Conservation (phyloP, 2,329 filamentous ascomycete species). For the Nectriaceae sp. region DNA sequence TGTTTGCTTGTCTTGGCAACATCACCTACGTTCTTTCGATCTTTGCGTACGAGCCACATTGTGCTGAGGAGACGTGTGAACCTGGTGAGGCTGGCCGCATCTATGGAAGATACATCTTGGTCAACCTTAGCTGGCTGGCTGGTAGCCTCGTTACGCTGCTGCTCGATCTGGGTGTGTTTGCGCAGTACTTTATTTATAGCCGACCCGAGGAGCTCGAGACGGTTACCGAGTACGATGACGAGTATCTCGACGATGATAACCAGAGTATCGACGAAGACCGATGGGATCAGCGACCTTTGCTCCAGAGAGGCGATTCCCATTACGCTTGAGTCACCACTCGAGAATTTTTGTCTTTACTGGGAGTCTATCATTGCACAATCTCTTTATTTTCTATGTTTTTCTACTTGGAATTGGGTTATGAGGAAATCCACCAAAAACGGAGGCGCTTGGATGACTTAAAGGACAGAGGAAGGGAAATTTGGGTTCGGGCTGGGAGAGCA, state of each 20-base stretch:
- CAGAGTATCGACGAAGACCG: constrained; percentile 26
- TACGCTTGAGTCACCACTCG: constrained; percentile 17
- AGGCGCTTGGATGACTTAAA: no score
- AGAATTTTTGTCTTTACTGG: no score
- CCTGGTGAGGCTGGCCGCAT: constrained; percentile 65
- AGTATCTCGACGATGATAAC: constrained; percentile 24
- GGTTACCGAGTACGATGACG: constrained; percentile 31
- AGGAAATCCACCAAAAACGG: no score
- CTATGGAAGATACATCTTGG: constrained; percentile 81
- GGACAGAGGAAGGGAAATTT: background rate
- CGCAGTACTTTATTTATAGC: constrained; percentile 87
- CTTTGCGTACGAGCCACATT: constrained; percentile 82
- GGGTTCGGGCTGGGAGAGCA: background rate
- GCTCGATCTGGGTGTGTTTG: constrained; percentile 83
- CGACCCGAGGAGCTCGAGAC: constrained; percentile 41
- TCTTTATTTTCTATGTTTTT: no score
- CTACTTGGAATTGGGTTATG: no score
- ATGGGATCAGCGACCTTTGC: constrained; percentile 45
- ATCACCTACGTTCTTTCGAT: constrained; percentile 92
- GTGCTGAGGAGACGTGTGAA: constrained; percentile 56
- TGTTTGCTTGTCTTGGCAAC: constrained; percentile 96
- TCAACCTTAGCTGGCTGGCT: constrained; percentile 88
- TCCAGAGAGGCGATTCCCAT: constrained; percentile 33
- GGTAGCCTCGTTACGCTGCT: constrained; percentile 87
- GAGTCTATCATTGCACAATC: no score